Conservation (phyloP, 140 eudicot species). For the Oenanthe javanica region DNA sequence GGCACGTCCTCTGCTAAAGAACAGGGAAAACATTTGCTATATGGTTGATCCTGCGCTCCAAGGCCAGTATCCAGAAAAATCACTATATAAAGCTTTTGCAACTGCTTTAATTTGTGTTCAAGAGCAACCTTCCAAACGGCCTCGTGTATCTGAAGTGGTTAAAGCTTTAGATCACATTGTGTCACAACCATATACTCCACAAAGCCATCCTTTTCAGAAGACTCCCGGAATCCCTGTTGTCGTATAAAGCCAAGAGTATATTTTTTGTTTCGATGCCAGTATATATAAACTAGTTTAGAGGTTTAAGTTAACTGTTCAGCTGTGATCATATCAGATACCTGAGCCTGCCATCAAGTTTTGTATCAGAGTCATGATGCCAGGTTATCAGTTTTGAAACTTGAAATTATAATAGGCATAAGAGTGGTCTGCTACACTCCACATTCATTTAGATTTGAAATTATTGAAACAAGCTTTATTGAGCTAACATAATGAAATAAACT, state of each 20-base stretch:
- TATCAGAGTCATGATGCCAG: slow-evolving; percentile 14
- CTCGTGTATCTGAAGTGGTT: slow-evolving; percentile 58
- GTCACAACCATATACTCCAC: slow-evolving; percentile 52
- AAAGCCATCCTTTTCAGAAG: slow-evolving; percentile 16
- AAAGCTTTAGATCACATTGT: slow-evolving; percentile 55
- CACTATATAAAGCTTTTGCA: slow-evolving; percentile 67
- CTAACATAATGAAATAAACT: too few relatives aligned
- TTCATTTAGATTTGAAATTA: background rate
- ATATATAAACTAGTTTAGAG: slow-evolving; percentile 1
- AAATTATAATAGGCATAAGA: slow-evolving; percentile 5
- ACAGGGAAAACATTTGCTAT: slow-evolving; percentile 42
- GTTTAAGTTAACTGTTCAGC: background rate
- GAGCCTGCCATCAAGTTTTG: slow-evolving; percentile 21
- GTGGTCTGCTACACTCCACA: background rate
- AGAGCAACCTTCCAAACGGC: slow-evolving; percentile 51
- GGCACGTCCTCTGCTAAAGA: slow-evolving; percentile 71
- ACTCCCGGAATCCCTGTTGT: slow-evolving; percentile 17
- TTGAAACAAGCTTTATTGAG: background rate
- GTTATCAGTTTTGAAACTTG: slow-evolving; percentile 1
- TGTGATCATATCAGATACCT: slow-evolving; percentile 1
- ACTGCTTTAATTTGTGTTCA: slow-evolving; percentile 73
- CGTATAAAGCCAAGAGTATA: slow-evolving; percentile 15
- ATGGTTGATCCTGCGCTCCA: slow-evolving; percentile 71
- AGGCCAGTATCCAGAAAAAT: slow-evolving; percentile 62
- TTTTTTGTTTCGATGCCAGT: slow-evolving; percentile 17